Conservation (phyloP, 2,329 filamentous ascomycete species). For the Penicillium sp. region DNA sequence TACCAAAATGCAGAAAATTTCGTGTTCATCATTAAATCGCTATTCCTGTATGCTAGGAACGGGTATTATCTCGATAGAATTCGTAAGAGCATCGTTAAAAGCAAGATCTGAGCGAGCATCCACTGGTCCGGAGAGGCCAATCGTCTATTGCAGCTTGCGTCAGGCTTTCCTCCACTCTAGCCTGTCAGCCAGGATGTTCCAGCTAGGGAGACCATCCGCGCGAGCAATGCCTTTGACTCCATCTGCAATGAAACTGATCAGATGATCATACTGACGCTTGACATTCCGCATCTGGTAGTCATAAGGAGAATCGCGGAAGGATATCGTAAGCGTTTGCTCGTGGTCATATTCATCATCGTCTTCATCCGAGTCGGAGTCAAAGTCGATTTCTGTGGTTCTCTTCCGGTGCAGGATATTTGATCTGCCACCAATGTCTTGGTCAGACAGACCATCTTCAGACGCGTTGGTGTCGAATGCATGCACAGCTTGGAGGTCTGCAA, state of each 20-base stretch:
- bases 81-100: slow-evolving; percentile 6
- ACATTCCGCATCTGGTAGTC: slow-evolving; percentile 56
- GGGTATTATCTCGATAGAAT: not conserved
- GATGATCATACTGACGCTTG: slow-evolving; percentile 60
- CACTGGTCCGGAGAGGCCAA: not conserved
- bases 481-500: slow-evolving; percentile 59
- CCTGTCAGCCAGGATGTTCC: slow-evolving; percentile 80
- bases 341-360: slow-evolving; percentile 35
- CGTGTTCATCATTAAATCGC: too few species aligned
- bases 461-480: slow-evolving; percentile 34
- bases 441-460: slow-evolving; percentile 7
- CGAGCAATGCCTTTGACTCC: slow-evolving; percentile 73
- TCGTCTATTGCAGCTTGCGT: not conserved
- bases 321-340: slow-evolving; percentile 42
- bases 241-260: slow-evolving; percentile 67
- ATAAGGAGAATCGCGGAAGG: slow-evolving; percentile 47
- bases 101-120: not conserved
- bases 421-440: slow-evolving; percentile 3
- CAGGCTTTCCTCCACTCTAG: slow-evolving; percentile 53
- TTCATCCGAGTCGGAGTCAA: slow-evolving; percentile 23
- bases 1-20: slow-evolving; percentile 14
- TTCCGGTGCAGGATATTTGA: slow-evolving; percentile 4
- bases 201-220: slow-evolving; percentile 67
- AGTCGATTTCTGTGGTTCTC: slow-evolving; percentile 9
- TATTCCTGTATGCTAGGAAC: too few species aligned